Evolutionary conservation across 441 rosid species (phyloP), one percentile per base, ranked within the genome.

Genomic region (Adansonia grandidieri): DNA sequence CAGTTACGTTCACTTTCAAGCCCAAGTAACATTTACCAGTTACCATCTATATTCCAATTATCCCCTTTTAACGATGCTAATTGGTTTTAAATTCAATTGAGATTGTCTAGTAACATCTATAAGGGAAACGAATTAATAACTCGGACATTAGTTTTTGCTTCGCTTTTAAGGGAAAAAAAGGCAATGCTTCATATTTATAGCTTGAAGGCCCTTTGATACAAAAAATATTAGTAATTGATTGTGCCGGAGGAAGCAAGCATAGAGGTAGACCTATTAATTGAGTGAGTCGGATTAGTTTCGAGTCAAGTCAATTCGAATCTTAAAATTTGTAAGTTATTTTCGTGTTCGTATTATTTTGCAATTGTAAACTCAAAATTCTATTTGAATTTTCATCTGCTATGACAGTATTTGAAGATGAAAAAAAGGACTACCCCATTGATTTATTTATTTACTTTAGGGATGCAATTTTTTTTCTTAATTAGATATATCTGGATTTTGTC

Each of bases 111-210:
- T 20, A 69, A 48, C 19, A 45, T 42, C 20, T 50, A 47, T 20
- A 45, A 50, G 13, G 72, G 50, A 68, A 68, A 17, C 22, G 47
- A 51, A 51, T n/a, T 51, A 54, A 58, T 22, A 58, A 58, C 63
- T 5, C 32, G 0, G 3, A 58, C 63, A 20, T 24, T 20, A 20
- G 14, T 20, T 58, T 58, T 20, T 19, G 63, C 63, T 58, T 19
- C 63, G 9, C 63, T 58, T 58, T 58, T 13, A 58, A 6, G 20
- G 10, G 0, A 8, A 58, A 20, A 57, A 17, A 17, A 58, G 13
- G 32, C 32, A 19, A 8, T 19, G 9, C 24, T 19, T 19, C 11
- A 19, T 58, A 57, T 19, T 8, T 57, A 57, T 57, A 57, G 62
- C 62, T 19, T 8, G 28, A 57, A 57, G 28, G 5, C 62, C 24